Base-by-base conservation (phyloP, 495 filamentous ascomycete species). In the Talaromyces proteolyticus region DNA sequence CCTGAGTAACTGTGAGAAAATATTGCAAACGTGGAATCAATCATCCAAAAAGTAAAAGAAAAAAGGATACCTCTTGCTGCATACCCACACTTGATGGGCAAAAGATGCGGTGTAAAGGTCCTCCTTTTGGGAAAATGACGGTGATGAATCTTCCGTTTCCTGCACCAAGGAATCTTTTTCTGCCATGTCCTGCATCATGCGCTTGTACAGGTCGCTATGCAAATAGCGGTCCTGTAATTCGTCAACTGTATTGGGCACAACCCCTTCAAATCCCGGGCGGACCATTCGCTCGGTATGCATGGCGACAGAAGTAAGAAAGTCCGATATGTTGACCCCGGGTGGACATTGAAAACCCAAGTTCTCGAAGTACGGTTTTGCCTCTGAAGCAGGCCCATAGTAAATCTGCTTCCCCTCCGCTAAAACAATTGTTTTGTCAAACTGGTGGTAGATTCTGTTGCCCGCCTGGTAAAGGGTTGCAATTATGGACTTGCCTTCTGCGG, bases 391-490 rank as follows among this genome's bases (percentile, higher is more conserved):
- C 1, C 88, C 88, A 50, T 88, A 93, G 69, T 82, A 93, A 46
- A 86, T 91, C 52, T 91, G 86, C 36, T 81, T 73, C 6, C 88
- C 88, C 42, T 90, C 88, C 40, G 90, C 89, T 11, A 93, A 69
- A 2, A 93, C 81, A 4, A 84, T 70, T 26, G 86, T 81, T 65
- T 89, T 89, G 66, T 93, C 88, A 54, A 93, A 92, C 16, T 74
- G 29, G 53, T 91, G 82, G 49, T 89, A 92, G 25, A 87, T 85
- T 24, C 66, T 74, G 54, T 95, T 86, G 6, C 85, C 82, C 0
- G 88, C 86, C 58, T 95, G 89, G 62, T 95, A 94, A 54, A 91
- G 86, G 5, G 89, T 86, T 4, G 89, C 82, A 24, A 81, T 74
- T 39, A 83, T 82, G 6, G 87, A 86, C 53, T 77, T 81, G 12